Conservation (phyloP, 345 rosid species). For the Citrus reticulata region DNA sequence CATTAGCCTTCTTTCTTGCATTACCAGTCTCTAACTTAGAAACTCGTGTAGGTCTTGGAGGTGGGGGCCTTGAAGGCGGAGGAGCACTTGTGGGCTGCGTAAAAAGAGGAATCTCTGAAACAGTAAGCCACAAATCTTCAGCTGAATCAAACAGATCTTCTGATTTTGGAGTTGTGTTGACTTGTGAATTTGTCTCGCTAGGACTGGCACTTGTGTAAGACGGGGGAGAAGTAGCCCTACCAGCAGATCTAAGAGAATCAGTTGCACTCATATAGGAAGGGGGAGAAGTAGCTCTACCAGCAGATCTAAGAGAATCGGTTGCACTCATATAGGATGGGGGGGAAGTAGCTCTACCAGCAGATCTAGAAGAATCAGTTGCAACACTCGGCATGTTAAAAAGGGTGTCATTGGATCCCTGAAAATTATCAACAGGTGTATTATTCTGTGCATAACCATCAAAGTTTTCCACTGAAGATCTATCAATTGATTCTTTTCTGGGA, state of each 20-base stretch:
- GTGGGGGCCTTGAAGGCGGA: slow-evolving; percentile 98
- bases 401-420: slow-evolving; percentile 42
- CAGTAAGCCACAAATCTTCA: slow-evolving; percentile 88
- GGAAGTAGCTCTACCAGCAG: slow-evolving; percentile 39
- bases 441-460: slow-evolving; percentile 33
- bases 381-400: slow-evolving; percentile 38
- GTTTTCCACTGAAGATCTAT: slow-evolving; percentile 33
- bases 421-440: slow-evolving; percentile 38
- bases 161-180: slow-evolving; percentile 34
- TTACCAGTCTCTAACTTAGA: slow-evolving; percentile 34
- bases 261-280: neutral
- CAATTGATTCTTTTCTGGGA: slow-evolving; percentile 34
- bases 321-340: slow-evolving; percentile 42
- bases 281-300: neutral
- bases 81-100: slow-evolving; percentile 81
- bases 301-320: neutral
- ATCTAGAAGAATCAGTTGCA: slow-evolving; percentile 27
- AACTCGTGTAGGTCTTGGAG: slow-evolving; percentile 75
- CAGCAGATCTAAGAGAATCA: neutral
- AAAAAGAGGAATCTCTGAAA: slow-evolving; percentile 88
- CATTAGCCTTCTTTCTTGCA: slow-evolving; percentile 47
- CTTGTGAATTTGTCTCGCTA: slow-evolving; percentile 37
- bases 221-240: slow-evolving; percentile 34
- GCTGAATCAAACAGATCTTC: slow-evolving; percentile 52
- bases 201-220: slow-evolving; percentile 33